Conservation (phyloP, 75 land plant species). For the Ceratopteris richardii region DNA sequence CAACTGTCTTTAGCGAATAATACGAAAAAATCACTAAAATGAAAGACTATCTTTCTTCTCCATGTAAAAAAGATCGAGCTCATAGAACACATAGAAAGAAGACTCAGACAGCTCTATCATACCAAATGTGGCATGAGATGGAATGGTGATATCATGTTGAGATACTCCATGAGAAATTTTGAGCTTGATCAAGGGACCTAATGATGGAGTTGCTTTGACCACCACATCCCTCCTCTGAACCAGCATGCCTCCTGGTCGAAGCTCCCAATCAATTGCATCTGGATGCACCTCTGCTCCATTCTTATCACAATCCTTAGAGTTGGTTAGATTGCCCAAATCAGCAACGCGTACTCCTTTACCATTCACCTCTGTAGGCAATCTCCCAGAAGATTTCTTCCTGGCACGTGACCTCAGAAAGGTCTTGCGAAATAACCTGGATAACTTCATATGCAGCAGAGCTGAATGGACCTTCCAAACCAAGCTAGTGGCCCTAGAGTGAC, state of each 20-base stretch:
- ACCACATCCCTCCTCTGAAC: conserved; percentile 68
- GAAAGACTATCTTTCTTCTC: too few relatives aligned
- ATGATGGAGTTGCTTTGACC: conserved; percentile 9
- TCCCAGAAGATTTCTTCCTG: background rate
- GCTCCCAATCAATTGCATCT: conserved; percentile 51
- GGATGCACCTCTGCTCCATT: conserved; percentile 11
- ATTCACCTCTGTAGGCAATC: too few relatives aligned
- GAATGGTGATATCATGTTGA: conserved; percentile 53
- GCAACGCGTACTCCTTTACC: too few relatives aligned
- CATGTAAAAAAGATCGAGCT: too few relatives aligned
- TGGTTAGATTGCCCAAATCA: too few relatives aligned
- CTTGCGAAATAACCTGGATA: background rate
- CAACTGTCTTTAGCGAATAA: too few relatives aligned
- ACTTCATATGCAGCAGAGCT: background rate
- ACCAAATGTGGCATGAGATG: conserved; percentile 79
- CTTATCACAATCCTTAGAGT: background rate
- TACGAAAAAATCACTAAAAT: too few relatives aligned
- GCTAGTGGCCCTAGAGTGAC: too few relatives aligned
- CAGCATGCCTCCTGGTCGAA: conserved; percentile 88
- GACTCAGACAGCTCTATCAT: too few relatives aligned
- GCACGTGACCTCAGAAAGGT: background rate
- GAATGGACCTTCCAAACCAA: background rate
- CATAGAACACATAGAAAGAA: too few relatives aligned
- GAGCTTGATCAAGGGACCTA: conserved; percentile 48
- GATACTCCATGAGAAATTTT: conserved; percentile 59